Evolutionary conservation across 768 basidiomycete genomes (phyloP).

Genomic region (Naganishia onofrii): DNA sequence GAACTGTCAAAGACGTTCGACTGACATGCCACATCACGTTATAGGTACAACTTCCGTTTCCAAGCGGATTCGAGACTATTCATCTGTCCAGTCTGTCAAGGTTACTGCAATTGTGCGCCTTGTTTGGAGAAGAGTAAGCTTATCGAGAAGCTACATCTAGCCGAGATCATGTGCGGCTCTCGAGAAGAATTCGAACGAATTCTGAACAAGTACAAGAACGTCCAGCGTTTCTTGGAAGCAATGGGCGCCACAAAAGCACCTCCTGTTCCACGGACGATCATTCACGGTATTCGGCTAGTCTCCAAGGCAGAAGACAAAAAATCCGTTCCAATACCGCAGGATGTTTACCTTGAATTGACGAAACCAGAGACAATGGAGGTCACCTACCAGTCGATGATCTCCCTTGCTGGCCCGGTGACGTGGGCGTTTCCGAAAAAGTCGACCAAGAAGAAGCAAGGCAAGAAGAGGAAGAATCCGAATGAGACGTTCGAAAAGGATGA

Average conservation of each 20-base stretch:
- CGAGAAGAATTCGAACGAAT: conserved; percentile 16
- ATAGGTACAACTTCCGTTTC: conserved; percentile 45
- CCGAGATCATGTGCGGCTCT: conserved; percentile 22
- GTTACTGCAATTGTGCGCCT: conserved; percentile 46
- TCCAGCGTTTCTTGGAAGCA: conserved; percentile 29
- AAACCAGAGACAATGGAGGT: conserved; percentile 16
- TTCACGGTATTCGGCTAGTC: conserved; percentile 30
- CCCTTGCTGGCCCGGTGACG: conserved; percentile 5
- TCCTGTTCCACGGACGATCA: conserved; percentile 14
- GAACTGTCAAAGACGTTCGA: neutral
- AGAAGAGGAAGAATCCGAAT: neutral
- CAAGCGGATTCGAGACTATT: conserved; percentile 44
- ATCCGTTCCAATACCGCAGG: conserved; percentile 25
- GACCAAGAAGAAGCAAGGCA: neutral
- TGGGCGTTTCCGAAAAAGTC: conserved; percentile 23
- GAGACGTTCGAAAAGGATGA: neutral
- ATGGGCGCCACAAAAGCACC: conserved; percentile 29
- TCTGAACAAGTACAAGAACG: conserved; percentile 25
- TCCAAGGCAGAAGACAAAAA: conserved; percentile 26
- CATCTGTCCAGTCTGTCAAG: conserved; percentile 49
- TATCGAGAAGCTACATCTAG: conserved; percentile 17
- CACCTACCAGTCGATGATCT: conserved; percentile 14
- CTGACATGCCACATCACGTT: neutral
- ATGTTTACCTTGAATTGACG: conserved; percentile 26
- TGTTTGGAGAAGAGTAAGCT: conserved; percentile 45